Conservation (phyloP, 2,329 filamentous ascomycete species). For the Cladorrhinum sp. region DNA sequence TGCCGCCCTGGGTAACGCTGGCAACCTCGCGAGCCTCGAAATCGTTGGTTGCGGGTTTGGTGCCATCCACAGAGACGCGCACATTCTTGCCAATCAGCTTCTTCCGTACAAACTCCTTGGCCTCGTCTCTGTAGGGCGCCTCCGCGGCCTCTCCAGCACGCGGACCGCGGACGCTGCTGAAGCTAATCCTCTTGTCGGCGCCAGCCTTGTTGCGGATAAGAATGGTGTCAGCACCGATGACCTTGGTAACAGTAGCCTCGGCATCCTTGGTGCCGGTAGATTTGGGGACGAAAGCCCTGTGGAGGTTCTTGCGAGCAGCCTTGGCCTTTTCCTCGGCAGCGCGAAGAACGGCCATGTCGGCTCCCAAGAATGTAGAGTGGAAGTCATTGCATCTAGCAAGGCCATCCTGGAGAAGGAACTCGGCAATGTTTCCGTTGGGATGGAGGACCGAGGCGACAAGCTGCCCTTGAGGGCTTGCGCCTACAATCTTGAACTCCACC, state of each 20-base stretch:
- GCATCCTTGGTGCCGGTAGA: slow-evolving; percentile 59
- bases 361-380: slow-evolving; percentile 87
- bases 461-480: slow-evolving; percentile 84
- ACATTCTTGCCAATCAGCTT: slow-evolving; percentile 95
- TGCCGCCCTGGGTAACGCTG: slow-evolving; percentile 77
- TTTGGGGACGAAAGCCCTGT: slow-evolving; percentile 77
- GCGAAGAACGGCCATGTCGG: slow-evolving; percentile 81
- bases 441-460: slow-evolving; percentile 86
- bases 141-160: slow-evolving; percentile 84
- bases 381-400: slow-evolving; percentile 92
- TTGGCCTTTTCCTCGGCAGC: slow-evolving; percentile 85
- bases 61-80: slow-evolving; percentile 82
- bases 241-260: slow-evolving; percentile 80
- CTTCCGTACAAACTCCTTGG: slow-evolving; percentile 94
- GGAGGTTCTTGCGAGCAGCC: slow-evolving; percentile 70
- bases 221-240: slow-evolving; percentile 86
- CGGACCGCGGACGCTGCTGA: slow-evolving; percentile 93
- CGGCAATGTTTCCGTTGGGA: slow-evolving; percentile 87
- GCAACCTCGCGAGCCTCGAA: slow-evolving; percentile 95
- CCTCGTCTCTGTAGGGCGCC: slow-evolving; percentile 83
- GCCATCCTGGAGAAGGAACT: slow-evolving; percentile 84
- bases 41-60: slow-evolving; percentile 82
- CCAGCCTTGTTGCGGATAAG: slow-evolving; percentile 82
- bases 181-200: slow-evolving; percentile 80
- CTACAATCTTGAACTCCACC: slow-evolving; percentile 78